A percentile compares a stretch with the other conserved stretches of the same genome.
Evolutionary conservation across 1,284 basidiomycete genomes (phyloP).

Genomic region (Cutaneotrichosporon cyanovorans): DNA sequence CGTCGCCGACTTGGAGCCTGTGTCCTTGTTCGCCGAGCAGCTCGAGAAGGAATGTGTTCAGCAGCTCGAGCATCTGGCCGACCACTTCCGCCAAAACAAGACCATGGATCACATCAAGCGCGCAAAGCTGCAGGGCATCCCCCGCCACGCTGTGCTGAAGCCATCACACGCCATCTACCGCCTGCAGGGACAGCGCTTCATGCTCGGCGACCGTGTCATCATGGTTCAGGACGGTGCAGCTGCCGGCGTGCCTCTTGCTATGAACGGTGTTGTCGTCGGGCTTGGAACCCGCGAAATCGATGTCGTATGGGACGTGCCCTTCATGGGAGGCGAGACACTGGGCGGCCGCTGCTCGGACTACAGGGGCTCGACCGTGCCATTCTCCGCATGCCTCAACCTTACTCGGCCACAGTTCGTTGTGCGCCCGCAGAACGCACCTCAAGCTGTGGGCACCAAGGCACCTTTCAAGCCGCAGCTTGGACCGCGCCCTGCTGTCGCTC

Average conservation of each 20-base stretch:
- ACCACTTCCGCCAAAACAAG: slow-evolving; percentile 58
- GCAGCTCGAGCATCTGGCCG: slow-evolving; percentile 50
- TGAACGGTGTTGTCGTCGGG: slow-evolving; percentile 90
- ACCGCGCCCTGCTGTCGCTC: slow-evolving; percentile 57
- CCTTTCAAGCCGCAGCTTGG: slow-evolving; percentile 64
- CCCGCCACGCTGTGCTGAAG: slow-evolving; percentile 89
- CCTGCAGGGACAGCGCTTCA: slow-evolving; percentile 82
- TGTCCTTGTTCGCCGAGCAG: slow-evolving; percentile 86
- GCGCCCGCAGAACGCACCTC: slow-evolving; percentile 47
- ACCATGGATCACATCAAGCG: slow-evolving; percentile 66
- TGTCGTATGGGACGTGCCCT: slow-evolving; percentile 92
- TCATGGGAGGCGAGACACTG: slow-evolving; percentile 85
- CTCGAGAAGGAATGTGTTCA: slow-evolving; percentile 62
- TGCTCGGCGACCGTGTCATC: slow-evolving; percentile 87
- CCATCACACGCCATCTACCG: slow-evolving; percentile 84
- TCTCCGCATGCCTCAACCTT: slow-evolving; percentile 77
- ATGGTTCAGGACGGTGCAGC: slow-evolving; percentile 80
- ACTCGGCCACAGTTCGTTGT: slow-evolving; percentile 72
- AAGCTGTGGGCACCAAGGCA: slow-evolving; percentile 29
- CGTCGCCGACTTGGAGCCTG: slow-evolving; percentile 82
- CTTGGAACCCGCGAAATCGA: slow-evolving; percentile 81
- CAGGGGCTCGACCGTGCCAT: slow-evolving; percentile 75
- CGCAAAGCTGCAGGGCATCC: slow-evolving; percentile 81
- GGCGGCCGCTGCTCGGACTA: slow-evolving; percentile 86
- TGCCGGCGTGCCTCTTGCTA: slow-evolving; percentile 83